Percentiles rank a stretch among this genome's conserved stretches.
Conservation (phyloP, 306 rosid species). For the Cucumis hystrix region DNA sequence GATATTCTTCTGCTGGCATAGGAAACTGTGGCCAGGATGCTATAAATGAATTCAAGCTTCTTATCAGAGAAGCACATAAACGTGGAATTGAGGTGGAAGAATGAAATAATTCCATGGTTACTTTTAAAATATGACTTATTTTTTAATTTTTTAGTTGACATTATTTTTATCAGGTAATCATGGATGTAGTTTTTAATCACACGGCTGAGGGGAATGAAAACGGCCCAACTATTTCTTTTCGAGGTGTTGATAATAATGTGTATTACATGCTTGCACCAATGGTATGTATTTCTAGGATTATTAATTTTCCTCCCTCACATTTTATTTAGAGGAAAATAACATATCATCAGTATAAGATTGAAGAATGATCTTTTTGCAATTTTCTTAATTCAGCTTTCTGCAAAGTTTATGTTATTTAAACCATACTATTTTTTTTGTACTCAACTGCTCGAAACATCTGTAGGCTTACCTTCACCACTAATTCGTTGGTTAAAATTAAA, state of each 20-base stretch:
- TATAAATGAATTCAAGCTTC: slow-evolving; percentile 68
- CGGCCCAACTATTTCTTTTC: slow-evolving; percentile 79
- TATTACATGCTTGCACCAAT: slow-evolving; percentile 92
- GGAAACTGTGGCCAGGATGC: slow-evolving; percentile 71
- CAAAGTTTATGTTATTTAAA: neutral
- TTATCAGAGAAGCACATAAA: slow-evolving; percentile 83
- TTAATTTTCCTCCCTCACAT: neutral
- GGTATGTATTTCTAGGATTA: slow-evolving; percentile 32
- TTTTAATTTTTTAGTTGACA: neutral
- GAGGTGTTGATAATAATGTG: slow-evolving; percentile 77
- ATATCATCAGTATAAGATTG: neutral
- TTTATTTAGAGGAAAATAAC: neutral
- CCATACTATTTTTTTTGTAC: neutral
- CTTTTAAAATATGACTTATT: neutral
- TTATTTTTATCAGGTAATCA: slow-evolving; percentile 52
- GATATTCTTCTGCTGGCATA: slow-evolving; percentile 76
- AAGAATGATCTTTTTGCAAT: neutral
- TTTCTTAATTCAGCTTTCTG: neutral
- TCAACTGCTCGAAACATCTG: neutral
- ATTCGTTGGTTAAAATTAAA: neutral
- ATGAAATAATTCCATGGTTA: neutral
- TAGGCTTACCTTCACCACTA: neutral
- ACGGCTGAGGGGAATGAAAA: slow-evolving; percentile 99
- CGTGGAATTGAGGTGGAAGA: slow-evolving; percentile 81
- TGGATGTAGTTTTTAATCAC: slow-evolving; percentile 98